These are phyloP conservation scores for Saccharum hybrid DNA, from an alignment of 202 grass and related monocot species.

Conservation along the genomic window DNA sequence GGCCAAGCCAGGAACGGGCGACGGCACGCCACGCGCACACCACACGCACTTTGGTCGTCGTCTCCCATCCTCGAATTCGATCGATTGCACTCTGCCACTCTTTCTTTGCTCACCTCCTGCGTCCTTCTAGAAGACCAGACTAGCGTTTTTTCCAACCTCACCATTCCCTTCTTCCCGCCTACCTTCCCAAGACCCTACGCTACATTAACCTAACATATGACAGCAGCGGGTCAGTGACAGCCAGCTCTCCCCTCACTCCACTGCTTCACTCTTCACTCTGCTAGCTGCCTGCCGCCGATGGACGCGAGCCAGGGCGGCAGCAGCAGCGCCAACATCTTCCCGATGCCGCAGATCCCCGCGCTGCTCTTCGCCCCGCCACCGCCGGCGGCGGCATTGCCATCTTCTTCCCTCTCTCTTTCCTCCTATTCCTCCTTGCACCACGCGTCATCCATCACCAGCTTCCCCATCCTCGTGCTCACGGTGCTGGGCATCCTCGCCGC, in stretches of 20 bases:
- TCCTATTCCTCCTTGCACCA: neutral
- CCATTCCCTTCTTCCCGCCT: conserved; percentile 28
- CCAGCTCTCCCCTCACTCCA: no score
- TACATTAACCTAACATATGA: neutral
- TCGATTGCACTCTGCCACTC: neutral
- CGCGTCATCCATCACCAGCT: conserved; percentile 38
- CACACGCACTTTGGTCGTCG: no score
- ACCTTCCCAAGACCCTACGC: neutral
- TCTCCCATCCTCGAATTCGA: neutral
- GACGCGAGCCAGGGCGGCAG: conserved; percentile 3
- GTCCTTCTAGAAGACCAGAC: neutral
- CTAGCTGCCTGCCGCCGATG: conserved; percentile 34
- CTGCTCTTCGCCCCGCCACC: neutral
- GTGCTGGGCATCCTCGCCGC: conserved; percentile 73
- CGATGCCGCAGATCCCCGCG: conserved; percentile 2
- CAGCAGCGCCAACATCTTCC: neutral
- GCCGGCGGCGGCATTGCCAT: neutral
- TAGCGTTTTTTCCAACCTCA: conserved; percentile 42
- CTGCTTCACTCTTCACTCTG: neutral
- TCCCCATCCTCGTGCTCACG: conserved; percentile 71
- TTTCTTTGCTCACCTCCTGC: neutral
- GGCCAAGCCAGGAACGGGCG: no score
- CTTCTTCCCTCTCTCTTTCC: neutral
- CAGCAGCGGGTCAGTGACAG: neutral
- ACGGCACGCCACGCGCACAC: no score